Conservation (phyloP, 2,329 filamentous ascomycete species). For the Epichloe sylvatica region DNA sequence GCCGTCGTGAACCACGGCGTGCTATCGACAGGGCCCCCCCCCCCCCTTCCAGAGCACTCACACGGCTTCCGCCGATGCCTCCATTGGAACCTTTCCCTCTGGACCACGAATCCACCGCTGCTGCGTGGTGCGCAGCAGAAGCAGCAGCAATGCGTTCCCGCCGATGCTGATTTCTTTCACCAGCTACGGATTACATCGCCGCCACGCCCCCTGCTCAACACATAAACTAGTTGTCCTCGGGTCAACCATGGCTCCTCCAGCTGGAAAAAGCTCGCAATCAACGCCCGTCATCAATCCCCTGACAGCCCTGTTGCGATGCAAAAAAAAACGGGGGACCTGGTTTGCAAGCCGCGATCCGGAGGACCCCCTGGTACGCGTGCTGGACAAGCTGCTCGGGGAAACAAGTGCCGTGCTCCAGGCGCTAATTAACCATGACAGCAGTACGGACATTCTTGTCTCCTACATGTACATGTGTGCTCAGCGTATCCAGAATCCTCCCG, state of each 20-base stretch:
- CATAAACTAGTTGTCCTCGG: slow-evolving; percentile 25
- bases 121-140: neutral
- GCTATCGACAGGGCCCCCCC: slow-evolving; percentile 27
- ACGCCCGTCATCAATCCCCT: slow-evolving; percentile 69
- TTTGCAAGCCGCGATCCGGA: slow-evolving; percentile 33
- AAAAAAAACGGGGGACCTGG: slow-evolving; percentile 55
- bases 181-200: slow-evolving; percentile 26
- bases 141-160: neutral
- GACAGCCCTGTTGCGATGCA: slow-evolving; percentile 62
- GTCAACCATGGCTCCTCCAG: slow-evolving; percentile 46
- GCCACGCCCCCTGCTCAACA: slow-evolving; percentile 29
- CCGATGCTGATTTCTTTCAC: slow-evolving; percentile 27
- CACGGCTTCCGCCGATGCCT: slow-evolving; percentile 34
- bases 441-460: slow-evolving; percentile 22
- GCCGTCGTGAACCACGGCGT: slow-evolving; percentile 46
- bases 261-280: slow-evolving; percentile 74
- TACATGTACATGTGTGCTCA: neutral
- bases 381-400: slow-evolving; percentile 60
- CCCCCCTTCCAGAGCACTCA: slow-evolving; percentile 35
- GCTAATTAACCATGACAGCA: slow-evolving; percentile 47
- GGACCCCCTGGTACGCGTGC: slow-evolving; percentile 37
- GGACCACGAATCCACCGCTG: slow-evolving; percentile 9
- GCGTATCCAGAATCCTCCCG: neutral
- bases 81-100: slow-evolving; percentile 31
- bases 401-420: slow-evolving; percentile 57